Evolutionary conservation across 2,329 filamentous ascomycete species (phyloP), one percentile per base, ranked within the genome.

Genomic region (Pseudogymnoascus sp.): DNA sequence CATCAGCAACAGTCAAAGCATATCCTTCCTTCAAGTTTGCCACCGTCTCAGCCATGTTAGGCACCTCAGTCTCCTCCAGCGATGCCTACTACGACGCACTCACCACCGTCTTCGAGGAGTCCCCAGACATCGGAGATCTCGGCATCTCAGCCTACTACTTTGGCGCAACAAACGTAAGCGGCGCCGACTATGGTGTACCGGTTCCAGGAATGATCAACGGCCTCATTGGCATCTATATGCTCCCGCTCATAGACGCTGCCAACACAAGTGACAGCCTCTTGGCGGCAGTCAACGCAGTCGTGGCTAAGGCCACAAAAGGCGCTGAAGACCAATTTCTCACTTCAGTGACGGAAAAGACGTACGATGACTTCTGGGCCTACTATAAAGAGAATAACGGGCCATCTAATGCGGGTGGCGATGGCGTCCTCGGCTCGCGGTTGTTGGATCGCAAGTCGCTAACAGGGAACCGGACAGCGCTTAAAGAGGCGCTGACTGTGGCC

Each of bases 1-100:
- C 79, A 1, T 84, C 81, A 0, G 74, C 86, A 36, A 87, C 84
- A 0, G 70, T 83, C 12, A 79, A 80, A 64, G 80, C 81, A 0
- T 76, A 82, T 66, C 77, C 78, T 0, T 78, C 77, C 1, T 69
- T 69, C 0, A 38, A 29, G 8, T 63, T 68, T 41, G 31, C 64
- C 4, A 48, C 76, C 41, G 64, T 76, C 65, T 10, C 44, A n/a
- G 58, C 59, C 12, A 68, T 74, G 33, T 67, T 68, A 25, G 64
- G 77, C 35, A 67, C 70, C 7, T 74, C 72, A 1, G 39, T 62
- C 3, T 65, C 72, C 0, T 65, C 70, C 4, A 71, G 73, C 6
- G 71, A 76, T 0, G 69, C 73, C 27, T 80, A 78, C 62, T 81
- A 77, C 66, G 74, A 81, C 6, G 74, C 81, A 1, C 70, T 84